Percentiles rank a stretch among this genome's conserved stretches.
These are phyloP conservation scores for Saprolegnia diclina DNA, from an alignment of 352 stramenopile genomes.

Conservation along the genomic window DNA sequence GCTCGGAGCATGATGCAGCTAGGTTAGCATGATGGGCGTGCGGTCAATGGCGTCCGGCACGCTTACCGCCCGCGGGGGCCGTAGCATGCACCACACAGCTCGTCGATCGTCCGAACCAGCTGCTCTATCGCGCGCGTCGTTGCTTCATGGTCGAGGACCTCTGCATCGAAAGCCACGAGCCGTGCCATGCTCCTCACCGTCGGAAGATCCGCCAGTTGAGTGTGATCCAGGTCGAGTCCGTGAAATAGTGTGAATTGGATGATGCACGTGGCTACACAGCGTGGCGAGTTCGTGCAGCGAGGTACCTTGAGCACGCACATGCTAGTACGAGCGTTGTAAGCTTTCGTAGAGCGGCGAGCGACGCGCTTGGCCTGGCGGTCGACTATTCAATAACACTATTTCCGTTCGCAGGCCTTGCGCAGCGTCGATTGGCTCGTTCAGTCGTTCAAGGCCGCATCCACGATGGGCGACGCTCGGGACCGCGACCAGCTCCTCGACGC, in stretches of 20 bases:
- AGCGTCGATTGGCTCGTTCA: background rate
- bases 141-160: background rate
- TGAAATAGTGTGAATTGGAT: background rate
- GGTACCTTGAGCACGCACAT: too few relatives aligned
- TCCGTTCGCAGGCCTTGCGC: background rate
- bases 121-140: background rate
- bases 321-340: too few relatives aligned
- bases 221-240: background rate
- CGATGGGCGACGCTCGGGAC: conserved; percentile 10
- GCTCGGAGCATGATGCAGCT: conserved; percentile 15
- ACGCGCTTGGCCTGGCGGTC: background rate
- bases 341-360: background rate
- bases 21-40: background rate
- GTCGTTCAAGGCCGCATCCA: background rate
- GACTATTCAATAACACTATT: background rate
- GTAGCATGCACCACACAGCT: background rate
- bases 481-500: conserved; percentile 31
- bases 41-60: background rate
- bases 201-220: background rate
- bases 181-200: background rate
- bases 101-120: background rate
- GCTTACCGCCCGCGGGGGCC: conserved; percentile 7
- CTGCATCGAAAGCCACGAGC: background rate
- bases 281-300: too few relatives aligned
- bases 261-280: too few relatives aligned